Percentiles rank a stretch among this genome's conserved stretches.
Evolutionary conservation across 441 rosid species (phyloP).

Genomic region (Adansonia gregorii): DNA sequence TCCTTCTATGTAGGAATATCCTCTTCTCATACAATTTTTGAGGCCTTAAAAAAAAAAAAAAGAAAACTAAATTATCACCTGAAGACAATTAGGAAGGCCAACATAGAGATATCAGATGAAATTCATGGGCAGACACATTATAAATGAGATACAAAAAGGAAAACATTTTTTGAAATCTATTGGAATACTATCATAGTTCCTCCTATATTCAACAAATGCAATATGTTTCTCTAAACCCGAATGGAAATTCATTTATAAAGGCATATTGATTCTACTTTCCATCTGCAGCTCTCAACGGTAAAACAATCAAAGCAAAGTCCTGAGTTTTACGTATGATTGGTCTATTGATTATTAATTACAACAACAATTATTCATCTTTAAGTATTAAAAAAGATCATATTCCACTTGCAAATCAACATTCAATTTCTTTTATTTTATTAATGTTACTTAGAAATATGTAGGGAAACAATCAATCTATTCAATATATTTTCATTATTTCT

Average conservation of each 20-base stretch:
- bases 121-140: neutral
- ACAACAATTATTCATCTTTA: neutral
- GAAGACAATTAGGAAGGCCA: neutral
- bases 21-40: slow-evolving; percentile 68
- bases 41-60: slow-evolving; percentile 51
- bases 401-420: neutral
- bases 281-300: neutral
- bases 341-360: neutral
- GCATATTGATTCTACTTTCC: neutral
- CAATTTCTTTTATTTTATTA: neutral
- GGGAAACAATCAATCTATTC: neutral
- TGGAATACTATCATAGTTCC: neutral
- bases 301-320: slow-evolving; percentile 3
- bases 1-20: slow-evolving; percentile 78
- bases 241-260: slow-evolving; percentile 1
- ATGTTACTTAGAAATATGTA: neutral
- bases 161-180: neutral
- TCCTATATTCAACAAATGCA: slow-evolving; percentile 1
- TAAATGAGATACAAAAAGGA: neutral
- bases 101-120: neutral
- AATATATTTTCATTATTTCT: neutral
- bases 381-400: neutral
- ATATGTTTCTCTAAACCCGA: neutral
- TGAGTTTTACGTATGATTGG: neutral
- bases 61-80: neutral